These are phyloP conservation scores for Furculomyces boomerangus DNA, from an alignment of 371 early-diverging fungal genomes.

Conservation along the genomic window DNA sequence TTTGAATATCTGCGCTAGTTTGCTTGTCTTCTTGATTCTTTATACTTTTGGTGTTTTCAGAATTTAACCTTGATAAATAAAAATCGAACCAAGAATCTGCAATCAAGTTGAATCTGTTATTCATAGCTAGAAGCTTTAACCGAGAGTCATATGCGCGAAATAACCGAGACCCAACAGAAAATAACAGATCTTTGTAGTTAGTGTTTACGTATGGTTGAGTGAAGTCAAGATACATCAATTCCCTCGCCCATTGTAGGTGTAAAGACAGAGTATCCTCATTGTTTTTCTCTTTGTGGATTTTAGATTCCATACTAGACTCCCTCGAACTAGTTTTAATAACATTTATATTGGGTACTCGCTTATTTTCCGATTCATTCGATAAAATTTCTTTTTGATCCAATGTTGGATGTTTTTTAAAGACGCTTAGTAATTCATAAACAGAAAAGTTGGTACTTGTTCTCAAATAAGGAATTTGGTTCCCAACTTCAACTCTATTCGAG, in stretches of 20 bases:
- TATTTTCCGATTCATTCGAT: too few relatives aligned
- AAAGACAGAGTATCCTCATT: slow-evolving; percentile 2
- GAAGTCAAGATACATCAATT: slow-evolving; percentile 23
- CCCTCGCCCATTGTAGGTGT: slow-evolving; percentile 23
- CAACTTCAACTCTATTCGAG: background rate
- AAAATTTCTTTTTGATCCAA: too few relatives aligned
- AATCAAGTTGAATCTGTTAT: slow-evolving; percentile 21
- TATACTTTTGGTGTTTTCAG: too few relatives aligned
- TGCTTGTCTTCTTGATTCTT: too few relatives aligned
- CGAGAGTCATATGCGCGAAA: slow-evolving; percentile 21
- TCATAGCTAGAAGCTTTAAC: slow-evolving; percentile 17
- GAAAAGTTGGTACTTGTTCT: too few relatives aligned
- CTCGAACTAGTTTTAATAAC: too few relatives aligned
- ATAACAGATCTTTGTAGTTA: slow-evolving; percentile 17
- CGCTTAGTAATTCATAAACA: too few relatives aligned
- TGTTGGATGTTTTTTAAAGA: too few relatives aligned
- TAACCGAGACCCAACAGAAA: slow-evolving; percentile 18
- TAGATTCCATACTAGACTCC: too few relatives aligned
- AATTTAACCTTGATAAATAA: too few relatives aligned
- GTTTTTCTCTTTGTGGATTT: background rate
- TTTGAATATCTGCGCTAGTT: background rate
- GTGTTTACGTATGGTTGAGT: slow-evolving; percentile 24
- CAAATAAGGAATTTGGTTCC: background rate
- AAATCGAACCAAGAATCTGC: slow-evolving; percentile 27
- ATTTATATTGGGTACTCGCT: too few relatives aligned